Evolutionary conservation across 2,329 filamentous ascomycete species (phyloP).

Genomic region (Fusarium irregulare): DNA sequence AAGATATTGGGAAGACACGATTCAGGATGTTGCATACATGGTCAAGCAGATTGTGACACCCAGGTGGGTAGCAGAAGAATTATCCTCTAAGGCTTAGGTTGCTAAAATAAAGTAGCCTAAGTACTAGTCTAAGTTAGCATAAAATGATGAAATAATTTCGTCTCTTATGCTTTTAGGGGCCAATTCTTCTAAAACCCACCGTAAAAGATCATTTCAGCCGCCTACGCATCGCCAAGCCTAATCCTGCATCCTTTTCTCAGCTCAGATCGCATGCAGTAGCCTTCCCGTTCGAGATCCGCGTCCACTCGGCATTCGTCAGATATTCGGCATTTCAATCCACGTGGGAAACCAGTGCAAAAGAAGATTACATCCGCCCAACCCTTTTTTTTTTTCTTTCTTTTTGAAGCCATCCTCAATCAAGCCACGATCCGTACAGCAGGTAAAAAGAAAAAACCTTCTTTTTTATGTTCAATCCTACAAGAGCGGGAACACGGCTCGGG

Average conservation of each 20-base stretch:
- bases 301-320: background rate
- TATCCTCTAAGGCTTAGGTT: too few relatives aligned
- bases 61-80: too few relatives aligned
- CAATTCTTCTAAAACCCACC: too few relatives aligned
- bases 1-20: background rate
- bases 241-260: background rate
- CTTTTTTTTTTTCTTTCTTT: background rate
- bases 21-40: background rate
- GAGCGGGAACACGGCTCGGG: slow-evolving; percentile 56
- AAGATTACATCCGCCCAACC: background rate
- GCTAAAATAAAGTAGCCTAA: too few relatives aligned
- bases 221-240: background rate
- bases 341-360: background rate
- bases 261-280: background rate
- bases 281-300: background rate
- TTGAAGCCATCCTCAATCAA: background rate
- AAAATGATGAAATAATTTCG: too few relatives aligned
- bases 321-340: background rate
- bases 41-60: background rate
- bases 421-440: background rate
- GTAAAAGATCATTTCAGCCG: background rate
- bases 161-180: too few relatives aligned
- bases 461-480: slow-evolving; percentile 36
- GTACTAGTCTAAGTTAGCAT: too few relatives aligned
- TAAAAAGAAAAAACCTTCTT: background rate